Conservation (phyloP, 2,329 filamentous ascomycete species). For the Arthrobotrys sphaeroides region DNA sequence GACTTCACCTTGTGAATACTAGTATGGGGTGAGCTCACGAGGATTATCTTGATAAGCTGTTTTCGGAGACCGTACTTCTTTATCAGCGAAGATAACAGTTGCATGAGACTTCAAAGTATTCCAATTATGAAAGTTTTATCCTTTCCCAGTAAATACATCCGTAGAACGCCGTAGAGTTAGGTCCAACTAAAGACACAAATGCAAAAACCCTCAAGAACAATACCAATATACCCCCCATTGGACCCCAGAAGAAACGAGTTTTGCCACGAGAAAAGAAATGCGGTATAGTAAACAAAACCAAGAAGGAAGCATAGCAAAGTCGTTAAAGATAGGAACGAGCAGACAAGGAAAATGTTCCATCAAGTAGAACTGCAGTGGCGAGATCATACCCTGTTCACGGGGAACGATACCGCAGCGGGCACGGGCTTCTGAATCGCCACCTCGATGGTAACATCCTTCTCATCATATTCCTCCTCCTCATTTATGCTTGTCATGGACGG, state of each 20-base stretch:
- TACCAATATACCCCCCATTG: no score
- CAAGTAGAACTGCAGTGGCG: background rate
- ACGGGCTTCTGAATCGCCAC: constrained; percentile 37
- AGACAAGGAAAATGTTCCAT: background rate
- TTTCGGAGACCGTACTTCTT: no score
- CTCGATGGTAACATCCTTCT: constrained; percentile 35
- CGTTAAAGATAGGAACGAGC: background rate
- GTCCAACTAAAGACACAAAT: background rate
- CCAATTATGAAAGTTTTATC: background rate
- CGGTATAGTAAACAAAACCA: no score
- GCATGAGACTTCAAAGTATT: background rate
- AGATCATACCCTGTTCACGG: constrained; percentile 20
- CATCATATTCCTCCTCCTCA: constrained; percentile 31
- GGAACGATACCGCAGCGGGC: constrained; percentile 18
- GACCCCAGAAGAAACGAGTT: no score
- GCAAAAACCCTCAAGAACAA: no score
- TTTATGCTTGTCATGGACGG: constrained; percentile 21
- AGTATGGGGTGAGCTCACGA: no score
- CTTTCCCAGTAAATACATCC: background rate
- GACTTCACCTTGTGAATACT: no score
- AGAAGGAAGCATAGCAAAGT: no score
- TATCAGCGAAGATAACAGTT: no score
- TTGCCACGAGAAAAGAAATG: no score
- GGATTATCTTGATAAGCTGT: no score
- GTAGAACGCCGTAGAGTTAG: background rate